Base-by-base conservation (phyloP, 352 stramenopile genomes). In the Phytophthora uliginosa region DNA sequence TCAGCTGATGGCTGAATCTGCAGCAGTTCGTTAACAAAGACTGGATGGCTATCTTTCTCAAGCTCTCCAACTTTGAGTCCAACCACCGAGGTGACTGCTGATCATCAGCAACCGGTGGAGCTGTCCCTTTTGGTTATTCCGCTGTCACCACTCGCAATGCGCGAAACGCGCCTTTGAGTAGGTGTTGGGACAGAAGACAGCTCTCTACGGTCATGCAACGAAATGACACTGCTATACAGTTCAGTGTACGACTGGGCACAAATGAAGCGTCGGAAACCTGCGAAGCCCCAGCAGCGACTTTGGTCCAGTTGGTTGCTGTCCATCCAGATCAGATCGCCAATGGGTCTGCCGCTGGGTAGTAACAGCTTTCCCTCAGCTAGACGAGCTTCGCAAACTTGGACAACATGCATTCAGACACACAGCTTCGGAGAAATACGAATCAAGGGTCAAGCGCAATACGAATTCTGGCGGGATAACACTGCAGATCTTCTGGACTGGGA, bases 401-500 rank as follows among this genome's bases (percentile, higher is more conserved):
- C 40, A 48, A 20, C 17, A n/a, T 48, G 17, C 40, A 22, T 48
- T 4, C 40, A 48, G 17, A 17, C 58, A 54, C 40, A 6, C 20
- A 24, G 2, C 2, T 45, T 3, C 9, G 28, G 57, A 64, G 24
- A 31, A 42, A 5, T 64, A 52, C 24, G 34, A 55, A 10, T 64
- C 57, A 8, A 45, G 31, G 2, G 20, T 28, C 12, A 52, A 54
- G 57, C 52, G 38, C 9, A 40, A 69, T 9, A 9, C 61, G 15
- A 15, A 17, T 7, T 61, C 40, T 20, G 52, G 53, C 12, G 31
- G 10, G 1, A 7, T 57, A 7, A 13, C 33, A n/a, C 28, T 56
- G 42, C 42, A 42, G 33, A 7, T 71, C 20, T 50, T 71, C 31
- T 65, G 63, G 45, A 45, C 26, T 33, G 63, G 63, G 18, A 71